Conservation (phyloP, 1,284 basidiomycete genomes). For the Pseudozyma tsukubaensis region DNA sequence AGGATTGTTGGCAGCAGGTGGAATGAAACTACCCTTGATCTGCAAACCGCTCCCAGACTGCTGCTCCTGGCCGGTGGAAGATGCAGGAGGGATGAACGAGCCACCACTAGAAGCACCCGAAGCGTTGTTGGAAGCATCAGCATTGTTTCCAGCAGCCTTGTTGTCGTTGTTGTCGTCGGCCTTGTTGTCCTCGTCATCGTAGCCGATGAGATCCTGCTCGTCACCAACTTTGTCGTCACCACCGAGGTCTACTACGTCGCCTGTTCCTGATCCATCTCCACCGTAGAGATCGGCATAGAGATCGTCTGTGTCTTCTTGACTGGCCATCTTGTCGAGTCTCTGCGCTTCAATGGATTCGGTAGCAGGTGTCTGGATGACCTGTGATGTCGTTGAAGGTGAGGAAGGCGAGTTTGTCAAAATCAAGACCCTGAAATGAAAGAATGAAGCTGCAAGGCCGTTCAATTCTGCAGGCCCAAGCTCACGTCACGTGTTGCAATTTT, state of each 20-base stretch:
- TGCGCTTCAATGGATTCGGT: neutral
- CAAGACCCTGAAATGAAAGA: slow-evolving; percentile 4
- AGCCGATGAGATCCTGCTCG: slow-evolving; percentile 46
- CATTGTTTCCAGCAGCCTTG: slow-evolving; percentile 1
- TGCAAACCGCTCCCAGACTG: slow-evolving; percentile 26
- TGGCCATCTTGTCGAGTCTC: slow-evolving; percentile 31
- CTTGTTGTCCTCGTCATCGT: slow-evolving; percentile 25
- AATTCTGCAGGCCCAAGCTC: slow-evolving; percentile 28
- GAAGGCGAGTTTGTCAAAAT: neutral
- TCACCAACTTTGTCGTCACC: slow-evolving; percentile 26
- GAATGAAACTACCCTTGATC: slow-evolving; percentile 51
- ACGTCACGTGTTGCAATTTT: slow-evolving; percentile 15
- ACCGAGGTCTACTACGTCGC: slow-evolving; percentile 39
- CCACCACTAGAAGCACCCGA: slow-evolving; percentile 9
- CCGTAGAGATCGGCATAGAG: slow-evolving; percentile 63
- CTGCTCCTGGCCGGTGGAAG: slow-evolving; percentile 25
- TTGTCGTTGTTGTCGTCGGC: slow-evolving; percentile 7
- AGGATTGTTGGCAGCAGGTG: slow-evolving; percentile 24
- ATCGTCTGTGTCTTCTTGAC: slow-evolving; percentile 56
- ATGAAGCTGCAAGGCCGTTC: neutral
- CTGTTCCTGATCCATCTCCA: slow-evolving; percentile 30
- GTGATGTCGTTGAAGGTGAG: too few species aligned
- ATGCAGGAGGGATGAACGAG: slow-evolving; percentile 41
- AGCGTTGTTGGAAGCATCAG: slow-evolving; percentile 7
- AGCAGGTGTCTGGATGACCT: too few species aligned